Conservation (phyloP, 352 stramenopile species). For the Pythium graminicola region DNA sequence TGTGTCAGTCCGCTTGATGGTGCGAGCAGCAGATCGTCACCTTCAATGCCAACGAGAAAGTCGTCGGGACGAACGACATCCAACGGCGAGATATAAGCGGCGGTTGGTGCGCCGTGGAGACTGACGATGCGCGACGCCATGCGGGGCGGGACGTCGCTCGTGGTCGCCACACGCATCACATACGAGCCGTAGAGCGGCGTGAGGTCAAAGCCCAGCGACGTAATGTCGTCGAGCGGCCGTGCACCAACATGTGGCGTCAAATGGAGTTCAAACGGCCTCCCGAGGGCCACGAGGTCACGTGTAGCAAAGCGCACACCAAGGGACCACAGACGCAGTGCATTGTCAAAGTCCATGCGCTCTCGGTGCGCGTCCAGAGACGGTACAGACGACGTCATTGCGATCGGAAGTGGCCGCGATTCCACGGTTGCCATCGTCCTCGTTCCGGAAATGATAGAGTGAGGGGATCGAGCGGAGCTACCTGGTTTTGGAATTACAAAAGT, state of each 20-base stretch:
- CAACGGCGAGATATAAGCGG: constrained; percentile 17
- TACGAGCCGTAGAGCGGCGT: constrained; percentile 24
- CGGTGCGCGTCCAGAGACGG: constrained; percentile 7
- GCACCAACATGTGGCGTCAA: background rate
- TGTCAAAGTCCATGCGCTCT: constrained; percentile 34
- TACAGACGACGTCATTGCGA: background rate
- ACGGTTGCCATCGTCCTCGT: background rate
- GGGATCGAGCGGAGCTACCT: background rate
- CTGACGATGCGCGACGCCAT: constrained; percentile 21
- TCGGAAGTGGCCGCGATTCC: background rate
- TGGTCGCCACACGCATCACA: constrained; percentile 12
- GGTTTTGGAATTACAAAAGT: constrained; percentile 9
- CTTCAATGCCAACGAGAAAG: constrained; percentile 84
- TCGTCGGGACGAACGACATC: constrained; percentile 59
- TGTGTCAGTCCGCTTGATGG: constrained; percentile 34
- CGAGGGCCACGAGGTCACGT: constrained; percentile 54
- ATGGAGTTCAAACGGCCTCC: constrained; percentile 47
- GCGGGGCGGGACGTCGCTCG: background rate
- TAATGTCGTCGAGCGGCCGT: constrained; percentile 12
- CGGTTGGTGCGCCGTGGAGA: constrained; percentile 33
- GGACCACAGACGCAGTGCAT: constrained; percentile 39
- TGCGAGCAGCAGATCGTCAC: constrained; percentile 45
- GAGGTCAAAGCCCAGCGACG: constrained; percentile 42
- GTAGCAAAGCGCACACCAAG: constrained; percentile 36
- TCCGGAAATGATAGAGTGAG: background rate